Percentiles rank a stretch among this genome's conserved stretches.
Evolutionary conservation across 345 rosid species (phyloP).

Genomic region (Iberis pinnata): DNA sequence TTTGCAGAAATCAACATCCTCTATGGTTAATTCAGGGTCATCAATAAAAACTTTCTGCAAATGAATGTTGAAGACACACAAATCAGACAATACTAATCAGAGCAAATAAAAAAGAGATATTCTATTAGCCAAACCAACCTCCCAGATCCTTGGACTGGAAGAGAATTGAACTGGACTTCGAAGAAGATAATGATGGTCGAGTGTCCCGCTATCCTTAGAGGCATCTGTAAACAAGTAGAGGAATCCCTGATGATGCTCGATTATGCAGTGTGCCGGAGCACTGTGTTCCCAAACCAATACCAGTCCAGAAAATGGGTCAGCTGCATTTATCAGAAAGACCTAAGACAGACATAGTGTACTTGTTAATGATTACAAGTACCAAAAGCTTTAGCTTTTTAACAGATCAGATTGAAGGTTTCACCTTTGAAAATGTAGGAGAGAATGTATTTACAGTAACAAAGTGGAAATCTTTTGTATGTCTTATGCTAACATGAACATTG

Average conservation of each 20-base stretch:
- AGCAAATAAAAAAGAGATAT: slow-evolving; percentile 1
- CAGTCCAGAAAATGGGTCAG: slow-evolving; percentile 76
- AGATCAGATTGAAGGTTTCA: slow-evolving; percentile 24
- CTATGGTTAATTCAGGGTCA: slow-evolving; percentile 46
- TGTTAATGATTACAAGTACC: slow-evolving; percentile 19
- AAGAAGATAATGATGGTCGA: slow-evolving; percentile 76
- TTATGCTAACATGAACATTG: slow-evolving; percentile 53
- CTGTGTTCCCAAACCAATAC: slow-evolving; percentile 77
- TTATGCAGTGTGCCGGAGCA: slow-evolving; percentile 68
- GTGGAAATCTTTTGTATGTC: slow-evolving; percentile 77
- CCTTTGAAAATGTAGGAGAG: slow-evolving; percentile 75
- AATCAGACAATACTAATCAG: slow-evolving; percentile 11
- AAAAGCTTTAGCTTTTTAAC: background rate
- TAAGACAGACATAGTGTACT: slow-evolving; percentile 48
- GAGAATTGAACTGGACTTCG: slow-evolving; percentile 45
- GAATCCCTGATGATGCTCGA: slow-evolving; percentile 85
- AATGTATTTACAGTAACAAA: slow-evolving; percentile 65
- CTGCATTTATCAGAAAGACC: slow-evolving; percentile 95
- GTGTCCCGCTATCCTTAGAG: slow-evolving; percentile 45
- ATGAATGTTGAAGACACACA: slow-evolving; percentile 1
- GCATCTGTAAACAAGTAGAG: slow-evolving; percentile 88
- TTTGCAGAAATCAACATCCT: slow-evolving; percentile 85
- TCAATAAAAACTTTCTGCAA: slow-evolving; percentile 56
- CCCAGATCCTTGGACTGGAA: slow-evolving; percentile 59
- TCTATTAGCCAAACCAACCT: slow-evolving; percentile 44